These are phyloP conservation scores for Bonia amplexicaulis DNA, from an alignment of 176 grass and related monocot genomes.

Conservation along the genomic window DNA sequence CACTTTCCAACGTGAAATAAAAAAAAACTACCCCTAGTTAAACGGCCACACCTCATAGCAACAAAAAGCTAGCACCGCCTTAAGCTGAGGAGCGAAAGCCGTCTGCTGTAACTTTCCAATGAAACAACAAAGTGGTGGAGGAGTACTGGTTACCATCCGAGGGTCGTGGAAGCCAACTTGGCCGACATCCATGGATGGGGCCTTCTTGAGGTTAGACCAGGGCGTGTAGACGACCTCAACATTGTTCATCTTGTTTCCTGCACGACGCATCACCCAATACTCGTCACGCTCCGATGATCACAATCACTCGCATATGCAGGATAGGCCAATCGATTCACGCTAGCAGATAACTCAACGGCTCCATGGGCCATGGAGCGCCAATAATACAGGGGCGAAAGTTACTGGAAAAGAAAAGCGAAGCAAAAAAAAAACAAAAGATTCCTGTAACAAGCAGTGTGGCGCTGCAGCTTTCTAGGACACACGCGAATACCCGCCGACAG, in stretches of 20 bases:
- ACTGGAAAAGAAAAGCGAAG: background rate
- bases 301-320: background rate
- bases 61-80: background rate
- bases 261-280: constrained; percentile 11
- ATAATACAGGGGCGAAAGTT: constrained; percentile 28
- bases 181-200: constrained; percentile 93
- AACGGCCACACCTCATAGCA: background rate
- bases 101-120: background rate
- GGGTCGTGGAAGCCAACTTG: constrained; percentile 94
- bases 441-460: constrained; percentile 12
- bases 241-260: constrained; percentile 98
- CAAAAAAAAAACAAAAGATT: constrained; percentile 6
- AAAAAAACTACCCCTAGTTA: too few relatives aligned
- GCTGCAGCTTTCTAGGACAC: constrained; percentile 21
- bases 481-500: constrained; percentile 5
- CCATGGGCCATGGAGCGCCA: constrained; percentile 22
- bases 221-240: constrained; percentile 89
- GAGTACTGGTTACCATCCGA: constrained; percentile 47
- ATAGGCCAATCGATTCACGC: background rate
- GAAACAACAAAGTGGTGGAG: background rate
- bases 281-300: constrained; percentile 25
- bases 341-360: constrained; percentile 22
- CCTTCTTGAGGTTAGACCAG: constrained; percentile 97
- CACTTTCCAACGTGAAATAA: too few relatives aligned
- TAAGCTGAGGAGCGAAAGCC: background rate